Conservation (phyloP, 495 filamentous ascomycete species). For the Paragyromitra xinjiangensis region DNA sequence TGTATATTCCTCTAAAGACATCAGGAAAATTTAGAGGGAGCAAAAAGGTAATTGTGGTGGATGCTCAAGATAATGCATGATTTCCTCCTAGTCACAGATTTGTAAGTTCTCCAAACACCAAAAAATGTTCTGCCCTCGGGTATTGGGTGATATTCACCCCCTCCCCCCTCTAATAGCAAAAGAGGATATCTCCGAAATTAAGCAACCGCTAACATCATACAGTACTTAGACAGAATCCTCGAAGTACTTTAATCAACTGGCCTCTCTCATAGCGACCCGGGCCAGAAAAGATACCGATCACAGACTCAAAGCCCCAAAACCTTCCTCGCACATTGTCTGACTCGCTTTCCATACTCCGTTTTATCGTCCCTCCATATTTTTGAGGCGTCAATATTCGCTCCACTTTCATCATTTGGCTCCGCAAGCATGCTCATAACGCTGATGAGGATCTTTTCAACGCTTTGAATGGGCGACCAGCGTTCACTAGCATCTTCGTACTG, state of each 20-base stretch:
- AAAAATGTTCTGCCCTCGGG: neutral
- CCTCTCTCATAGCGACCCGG: neutral
- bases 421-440: conserved; percentile 93
- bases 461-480: conserved; percentile 96
- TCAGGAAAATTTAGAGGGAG: neutral
- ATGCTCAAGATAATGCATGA: neutral
- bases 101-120: neutral
- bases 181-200: neutral
- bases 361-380: conserved; percentile 84
- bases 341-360: conserved; percentile 75
- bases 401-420: conserved; percentile 92
- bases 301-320: conserved; percentile 57
- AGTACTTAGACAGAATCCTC: neutral
- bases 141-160: neutral
- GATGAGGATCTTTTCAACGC: conserved; percentile 91
- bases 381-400: conserved; percentile 93
- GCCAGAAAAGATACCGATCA: neutral
- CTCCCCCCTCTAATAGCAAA: neutral
- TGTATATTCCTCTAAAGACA: conserved; percentile 41
- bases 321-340: conserved; percentile 84
- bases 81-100: neutral
- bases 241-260: neutral
- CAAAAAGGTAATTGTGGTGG: neutral
- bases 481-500: conserved; percentile 93
- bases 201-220: conserved; percentile 21